Evolutionary conservation across 1,139 yeast species (phyloP).

Genomic region (Kodamaea sp.): DNA sequence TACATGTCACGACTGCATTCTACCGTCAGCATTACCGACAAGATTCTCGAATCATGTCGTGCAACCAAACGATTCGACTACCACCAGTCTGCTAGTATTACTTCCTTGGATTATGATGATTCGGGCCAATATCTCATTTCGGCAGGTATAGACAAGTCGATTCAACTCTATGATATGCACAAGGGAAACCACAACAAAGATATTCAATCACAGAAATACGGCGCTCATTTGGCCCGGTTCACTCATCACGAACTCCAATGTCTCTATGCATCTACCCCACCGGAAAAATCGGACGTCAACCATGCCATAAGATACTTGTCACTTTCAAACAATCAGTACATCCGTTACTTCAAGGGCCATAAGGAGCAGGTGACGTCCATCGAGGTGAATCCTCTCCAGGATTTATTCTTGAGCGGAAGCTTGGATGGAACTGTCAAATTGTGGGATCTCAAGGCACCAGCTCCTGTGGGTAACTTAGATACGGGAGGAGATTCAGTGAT

Average conservation of each 20-base stretch:
- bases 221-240: conserved; percentile 84
- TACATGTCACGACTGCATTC: conserved; percentile 11
- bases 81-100: conserved; percentile 61
- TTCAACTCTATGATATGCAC: conserved; percentile 79
- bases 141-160: conserved; percentile 78
- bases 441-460: conserved; percentile 78
- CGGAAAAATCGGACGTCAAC: conserved; percentile 39
- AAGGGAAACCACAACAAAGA: conserved; percentile 68
- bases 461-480: conserved; percentile 63
- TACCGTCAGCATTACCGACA: conserved; percentile 35
- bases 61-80: conserved; percentile 62
- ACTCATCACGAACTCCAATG: conserved; percentile 76
- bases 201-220: conserved; percentile 84
- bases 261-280: conserved; percentile 77
- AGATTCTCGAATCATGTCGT: conserved; percentile 47
- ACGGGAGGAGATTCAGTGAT: conserved; percentile 54
- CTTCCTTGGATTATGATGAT: conserved; percentile 85
- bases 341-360: conserved; percentile 88
- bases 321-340: conserved; percentile 72
- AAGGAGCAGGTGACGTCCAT: conserved; percentile 69
- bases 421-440: conserved; percentile 77
- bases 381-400: conserved; percentile 74
- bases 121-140: conserved; percentile 79
- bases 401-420: conserved; percentile 68
- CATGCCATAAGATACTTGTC: conserved; percentile 77